phyloP scores from a whole-genome alignment of 2,329 filamentous ascomycete genomes.

The Zasmidium citrigriseum region DNA sequence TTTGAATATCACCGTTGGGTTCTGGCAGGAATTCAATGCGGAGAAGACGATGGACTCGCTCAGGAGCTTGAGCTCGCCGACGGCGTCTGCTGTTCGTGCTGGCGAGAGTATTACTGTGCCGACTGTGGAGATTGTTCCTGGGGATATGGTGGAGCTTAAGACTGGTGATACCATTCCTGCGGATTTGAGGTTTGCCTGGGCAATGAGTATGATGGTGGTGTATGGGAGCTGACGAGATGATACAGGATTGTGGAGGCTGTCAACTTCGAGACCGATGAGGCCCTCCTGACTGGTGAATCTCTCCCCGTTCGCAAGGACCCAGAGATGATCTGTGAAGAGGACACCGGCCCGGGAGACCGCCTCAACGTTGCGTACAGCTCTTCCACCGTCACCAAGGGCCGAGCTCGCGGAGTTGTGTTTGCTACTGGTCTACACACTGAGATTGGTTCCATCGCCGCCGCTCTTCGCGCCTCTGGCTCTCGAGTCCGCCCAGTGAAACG shows the following conservation, averaged over 20 bases:
- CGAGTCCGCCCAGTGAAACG: conserved; percentile 42
- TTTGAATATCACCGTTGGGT: conserved; percentile 49
- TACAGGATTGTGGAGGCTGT: conserved; percentile 47
- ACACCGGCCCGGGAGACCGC: conserved; percentile 66
- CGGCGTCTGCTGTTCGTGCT: conserved; percentile 48
- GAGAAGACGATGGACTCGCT: conserved; percentile 54
- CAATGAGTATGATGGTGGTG: background rate
- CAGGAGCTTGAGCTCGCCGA: conserved; percentile 49
- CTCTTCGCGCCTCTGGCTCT: conserved; percentile 63
- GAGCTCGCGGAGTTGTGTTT: conserved; percentile 68
- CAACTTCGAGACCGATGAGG: conserved; percentile 77
- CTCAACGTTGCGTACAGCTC: conserved; percentile 71
- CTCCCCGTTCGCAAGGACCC: conserved; percentile 67
- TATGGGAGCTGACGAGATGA: conserved; percentile 18
- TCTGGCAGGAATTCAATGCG: conserved; percentile 49
- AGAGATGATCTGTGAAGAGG: conserved; percentile 53
- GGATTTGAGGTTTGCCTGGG: conserved; percentile 36
- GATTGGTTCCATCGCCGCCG: conserved; percentile 72
- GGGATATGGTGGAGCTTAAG: conserved; percentile 49
- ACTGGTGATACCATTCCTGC: conserved; percentile 53
- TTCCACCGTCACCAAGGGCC: conserved; percentile 69
- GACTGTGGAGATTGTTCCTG: conserved; percentile 47
- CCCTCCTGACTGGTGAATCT: conserved; percentile 73
- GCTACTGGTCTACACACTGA: conserved; percentile 72
- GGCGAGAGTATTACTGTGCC: conserved; percentile 44